These are phyloP conservation scores for Phytophthora palmivora DNA, from an alignment of 352 stramenopile genomes.

Conservation along the genomic window DNA sequence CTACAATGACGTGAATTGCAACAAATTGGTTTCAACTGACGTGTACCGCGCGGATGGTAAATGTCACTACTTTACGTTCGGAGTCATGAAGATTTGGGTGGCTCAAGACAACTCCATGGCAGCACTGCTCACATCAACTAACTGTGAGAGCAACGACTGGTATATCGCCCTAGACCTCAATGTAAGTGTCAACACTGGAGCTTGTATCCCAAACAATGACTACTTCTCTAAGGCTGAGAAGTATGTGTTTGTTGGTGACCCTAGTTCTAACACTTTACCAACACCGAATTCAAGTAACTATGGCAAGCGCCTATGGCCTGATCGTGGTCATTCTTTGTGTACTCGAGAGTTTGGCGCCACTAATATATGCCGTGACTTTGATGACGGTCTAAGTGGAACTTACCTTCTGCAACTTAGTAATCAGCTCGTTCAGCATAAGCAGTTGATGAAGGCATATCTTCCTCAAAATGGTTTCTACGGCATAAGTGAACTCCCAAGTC, in stretches of 20 bases:
- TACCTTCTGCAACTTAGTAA: constrained; percentile 39
- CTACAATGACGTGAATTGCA: constrained; percentile 9
- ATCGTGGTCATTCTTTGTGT: constrained; percentile 4
- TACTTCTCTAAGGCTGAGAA: constrained; percentile 3
- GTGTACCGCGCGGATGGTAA: constrained; percentile 8
- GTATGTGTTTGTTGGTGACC: constrained; percentile 12
- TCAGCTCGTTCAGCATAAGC: constrained; percentile 46
- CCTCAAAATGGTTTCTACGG: neutral
- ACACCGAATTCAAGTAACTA: neutral
- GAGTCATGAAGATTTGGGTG: constrained; percentile 17
- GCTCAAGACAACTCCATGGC: constrained; percentile 12
- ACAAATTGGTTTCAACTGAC: neutral
- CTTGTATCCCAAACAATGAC: neutral
- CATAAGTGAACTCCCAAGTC: constrained; percentile 32
- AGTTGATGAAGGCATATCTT: constrained; percentile 1
- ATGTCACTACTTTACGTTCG: constrained; percentile 17
- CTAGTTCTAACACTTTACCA: neutral
- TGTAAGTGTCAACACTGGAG: constrained; percentile 21
- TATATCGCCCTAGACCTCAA: constrained; percentile 11
- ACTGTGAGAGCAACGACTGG: constrained; percentile 17
- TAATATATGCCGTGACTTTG: neutral
- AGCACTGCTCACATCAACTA: constrained; percentile 1
- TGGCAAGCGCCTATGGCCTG: neutral
- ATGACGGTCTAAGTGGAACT: neutral
- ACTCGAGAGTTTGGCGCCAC: neutral